These are phyloP conservation scores for Lentithecium fluviatile DNA, from an alignment of 495 filamentous ascomycete species.

Conservation along the genomic window DNA sequence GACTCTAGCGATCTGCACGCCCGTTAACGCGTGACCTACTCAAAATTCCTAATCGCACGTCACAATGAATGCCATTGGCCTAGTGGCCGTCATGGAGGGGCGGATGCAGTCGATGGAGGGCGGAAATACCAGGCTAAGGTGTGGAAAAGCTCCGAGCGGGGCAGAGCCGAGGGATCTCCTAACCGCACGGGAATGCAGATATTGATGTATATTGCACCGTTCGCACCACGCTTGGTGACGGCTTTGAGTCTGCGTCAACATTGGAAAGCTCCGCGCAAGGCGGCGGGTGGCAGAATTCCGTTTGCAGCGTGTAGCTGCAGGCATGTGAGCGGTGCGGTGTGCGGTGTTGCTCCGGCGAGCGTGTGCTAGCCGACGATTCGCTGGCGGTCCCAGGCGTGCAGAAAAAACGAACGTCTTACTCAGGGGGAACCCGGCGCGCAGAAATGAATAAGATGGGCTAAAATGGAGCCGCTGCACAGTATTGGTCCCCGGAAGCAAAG, in stretches of 20 bases:
- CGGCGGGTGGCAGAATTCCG: background rate
- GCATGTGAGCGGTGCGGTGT: conserved; percentile 21
- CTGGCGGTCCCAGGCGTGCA: conserved; percentile 18
- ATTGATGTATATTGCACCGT: conserved; percentile 21
- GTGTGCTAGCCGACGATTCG: conserved; percentile 25
- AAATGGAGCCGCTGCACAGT: conserved; percentile 14
- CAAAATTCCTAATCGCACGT: conserved; percentile 17
- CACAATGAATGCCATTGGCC: conserved; percentile 13
- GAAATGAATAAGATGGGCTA: conserved; percentile 33
- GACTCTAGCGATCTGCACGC: conserved; percentile 24
- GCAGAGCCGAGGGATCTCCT: conserved; percentile 22
- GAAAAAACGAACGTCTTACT: conserved; percentile 13
- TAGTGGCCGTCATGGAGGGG: conserved; percentile 18
- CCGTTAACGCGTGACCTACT: conserved; percentile 35
- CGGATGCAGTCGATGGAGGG: conserved; percentile 6
- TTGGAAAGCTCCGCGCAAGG: too few relatives aligned
- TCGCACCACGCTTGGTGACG: background rate
- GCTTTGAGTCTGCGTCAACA: background rate
- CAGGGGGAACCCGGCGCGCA: conserved; percentile 15
- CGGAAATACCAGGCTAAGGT: conserved; percentile 10
- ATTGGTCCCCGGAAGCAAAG: conserved; percentile 18
- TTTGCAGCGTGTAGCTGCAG: conserved; percentile 16
- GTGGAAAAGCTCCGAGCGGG: conserved; percentile 19
- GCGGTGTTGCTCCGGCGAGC: conserved; percentile 15
- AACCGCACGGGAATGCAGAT: conserved; percentile 2